Percentiles rank a stretch among this genome's conserved stretches.
Conservation (phyloP, 2,329 filamentous ascomycete genomes). For the Colletotrichum camelliae region DNA sequence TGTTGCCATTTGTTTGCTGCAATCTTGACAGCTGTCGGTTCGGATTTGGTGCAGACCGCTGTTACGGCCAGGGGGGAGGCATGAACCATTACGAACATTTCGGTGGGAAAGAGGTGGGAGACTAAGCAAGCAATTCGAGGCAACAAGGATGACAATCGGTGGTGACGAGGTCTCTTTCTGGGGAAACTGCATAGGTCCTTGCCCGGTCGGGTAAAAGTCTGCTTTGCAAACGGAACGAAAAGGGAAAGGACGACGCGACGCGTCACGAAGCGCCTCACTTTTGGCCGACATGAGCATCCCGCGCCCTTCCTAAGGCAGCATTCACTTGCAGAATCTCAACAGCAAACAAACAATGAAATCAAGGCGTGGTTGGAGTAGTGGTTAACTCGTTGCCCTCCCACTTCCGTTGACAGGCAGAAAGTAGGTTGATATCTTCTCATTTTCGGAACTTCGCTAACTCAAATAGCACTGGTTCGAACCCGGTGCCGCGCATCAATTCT, state of each 20-base stretch:
- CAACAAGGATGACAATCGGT: neutral
- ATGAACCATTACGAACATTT: neutral
- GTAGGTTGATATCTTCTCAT: neutral
- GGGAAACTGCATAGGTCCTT: neutral
- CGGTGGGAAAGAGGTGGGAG: neutral
- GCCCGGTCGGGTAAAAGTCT: neutral
- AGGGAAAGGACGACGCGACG: neutral
- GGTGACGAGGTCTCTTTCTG: neutral
- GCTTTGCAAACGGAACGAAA: neutral
- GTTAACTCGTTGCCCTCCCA: constrained; percentile 22
- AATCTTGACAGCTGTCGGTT: neutral
- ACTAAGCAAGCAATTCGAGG: neutral
- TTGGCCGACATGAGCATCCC: neutral
- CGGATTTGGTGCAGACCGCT: neutral
- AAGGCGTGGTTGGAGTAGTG: constrained; percentile 17
- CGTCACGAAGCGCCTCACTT: neutral
- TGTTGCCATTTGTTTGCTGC: neutral
- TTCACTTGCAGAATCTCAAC: neutral
- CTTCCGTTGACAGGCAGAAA: constrained; percentile 1
- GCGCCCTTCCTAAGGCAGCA: neutral
- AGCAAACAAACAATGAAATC: neutral
- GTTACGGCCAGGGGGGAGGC: neutral
- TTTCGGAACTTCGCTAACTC: neutral
- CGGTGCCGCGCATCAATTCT: constrained; percentile 6
- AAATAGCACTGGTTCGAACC: constrained; percentile 18